These are phyloP conservation scores for Candida sojae DNA, from an alignment of 1,139 yeast species.

Conservation along the genomic window DNA sequence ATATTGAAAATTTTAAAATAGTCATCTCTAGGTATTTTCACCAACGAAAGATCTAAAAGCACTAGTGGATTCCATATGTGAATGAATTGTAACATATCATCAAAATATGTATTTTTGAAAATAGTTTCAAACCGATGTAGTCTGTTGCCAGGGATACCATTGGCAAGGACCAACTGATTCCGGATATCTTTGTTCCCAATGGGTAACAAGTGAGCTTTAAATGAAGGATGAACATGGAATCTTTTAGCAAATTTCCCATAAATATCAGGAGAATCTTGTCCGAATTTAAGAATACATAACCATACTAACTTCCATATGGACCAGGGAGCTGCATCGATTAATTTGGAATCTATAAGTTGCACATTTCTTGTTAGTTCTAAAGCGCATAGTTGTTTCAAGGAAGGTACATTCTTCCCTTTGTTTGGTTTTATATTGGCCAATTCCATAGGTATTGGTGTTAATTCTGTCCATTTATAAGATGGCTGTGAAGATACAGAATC, in stretches of 20 bases:
- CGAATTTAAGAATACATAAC: slow-evolving; percentile 25
- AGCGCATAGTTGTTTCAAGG: slow-evolving; percentile 30
- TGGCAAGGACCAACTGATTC: slow-evolving; percentile 1
- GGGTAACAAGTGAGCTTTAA: slow-evolving; percentile 26
- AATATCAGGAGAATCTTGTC: slow-evolving; percentile 32
- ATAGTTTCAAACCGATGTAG: slow-evolving; percentile 39
- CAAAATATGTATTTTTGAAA: slow-evolving; percentile 27
- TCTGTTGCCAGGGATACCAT: slow-evolving; percentile 8
- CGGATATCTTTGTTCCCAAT: slow-evolving; percentile 1
- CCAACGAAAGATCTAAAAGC: slow-evolving; percentile 19
- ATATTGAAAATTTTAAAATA: slow-evolving; percentile 30
- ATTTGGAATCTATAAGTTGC: slow-evolving; percentile 19
- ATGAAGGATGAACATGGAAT: slow-evolving; percentile 19
- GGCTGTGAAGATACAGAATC: slow-evolving; percentile 18
- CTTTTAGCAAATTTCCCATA: slow-evolving; percentile 30
- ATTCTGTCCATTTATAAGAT: slow-evolving; percentile 21
- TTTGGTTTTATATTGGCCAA: neutral
- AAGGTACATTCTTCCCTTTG: slow-evolving; percentile 1
- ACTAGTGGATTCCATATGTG: slow-evolving; percentile 18
- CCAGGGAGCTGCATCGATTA: slow-evolving; percentile 30
- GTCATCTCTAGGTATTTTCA: slow-evolving; percentile 22
- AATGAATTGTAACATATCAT: slow-evolving; percentile 18
- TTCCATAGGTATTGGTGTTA: slow-evolving; percentile 9
- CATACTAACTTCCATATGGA: slow-evolving; percentile 35
- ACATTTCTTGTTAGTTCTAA: slow-evolving; percentile 29